These are phyloP conservation scores for Orbilia javanica DNA, from an alignment of 2,329 filamentous ascomycete genomes.

Conservation along the genomic window DNA sequence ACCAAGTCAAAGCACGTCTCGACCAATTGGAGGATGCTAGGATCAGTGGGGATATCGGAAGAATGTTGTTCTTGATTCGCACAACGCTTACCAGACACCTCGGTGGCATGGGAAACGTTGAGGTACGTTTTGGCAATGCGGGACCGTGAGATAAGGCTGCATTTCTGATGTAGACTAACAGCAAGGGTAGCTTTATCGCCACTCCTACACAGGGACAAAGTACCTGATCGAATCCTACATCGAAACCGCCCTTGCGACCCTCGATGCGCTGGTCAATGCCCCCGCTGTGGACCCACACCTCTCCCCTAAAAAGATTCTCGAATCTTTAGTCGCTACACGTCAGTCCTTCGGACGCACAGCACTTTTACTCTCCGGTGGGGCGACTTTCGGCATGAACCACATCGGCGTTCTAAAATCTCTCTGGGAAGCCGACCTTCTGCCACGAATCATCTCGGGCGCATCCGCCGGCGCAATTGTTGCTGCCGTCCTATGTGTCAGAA, in stretches of 20 bases:
- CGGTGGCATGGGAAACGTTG: constrained; percentile 85
- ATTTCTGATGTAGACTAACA: not conserved
- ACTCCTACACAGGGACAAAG: constrained; percentile 88
- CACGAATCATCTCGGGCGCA: constrained; percentile 87
- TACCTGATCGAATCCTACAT: constrained; percentile 88
- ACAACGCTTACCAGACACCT: constrained; percentile 84
- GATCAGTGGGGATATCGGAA: constrained; percentile 76
- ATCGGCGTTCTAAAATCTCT: constrained; percentile 87
- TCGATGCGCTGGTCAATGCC: constrained; percentile 77
- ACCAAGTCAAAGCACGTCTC: constrained; percentile 77
- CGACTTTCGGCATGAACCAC: constrained; percentile 92
- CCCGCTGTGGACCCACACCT: constrained; percentile 62
- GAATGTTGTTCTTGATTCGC: constrained; percentile 84
- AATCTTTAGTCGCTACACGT: constrained; percentile 77
- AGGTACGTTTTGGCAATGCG: constrained; percentile 62
- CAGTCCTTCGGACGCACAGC: constrained; percentile 89
- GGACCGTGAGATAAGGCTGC: constrained; percentile 1
- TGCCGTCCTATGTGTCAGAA: constrained; percentile 81
- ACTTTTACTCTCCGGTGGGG: constrained; percentile 84
- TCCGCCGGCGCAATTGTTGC: constrained; percentile 90
- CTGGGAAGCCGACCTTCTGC: constrained; percentile 79
- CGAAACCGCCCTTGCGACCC: constrained; percentile 79
- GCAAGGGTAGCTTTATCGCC: constrained; percentile 75
- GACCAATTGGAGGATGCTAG: constrained; percentile 80
- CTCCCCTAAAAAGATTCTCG: constrained; percentile 70